Percentiles rank a stretch among this genome's conserved stretches.
Conservation (phyloP, 768 basidiomycete species). For the Xerocomellus intermedius region DNA sequence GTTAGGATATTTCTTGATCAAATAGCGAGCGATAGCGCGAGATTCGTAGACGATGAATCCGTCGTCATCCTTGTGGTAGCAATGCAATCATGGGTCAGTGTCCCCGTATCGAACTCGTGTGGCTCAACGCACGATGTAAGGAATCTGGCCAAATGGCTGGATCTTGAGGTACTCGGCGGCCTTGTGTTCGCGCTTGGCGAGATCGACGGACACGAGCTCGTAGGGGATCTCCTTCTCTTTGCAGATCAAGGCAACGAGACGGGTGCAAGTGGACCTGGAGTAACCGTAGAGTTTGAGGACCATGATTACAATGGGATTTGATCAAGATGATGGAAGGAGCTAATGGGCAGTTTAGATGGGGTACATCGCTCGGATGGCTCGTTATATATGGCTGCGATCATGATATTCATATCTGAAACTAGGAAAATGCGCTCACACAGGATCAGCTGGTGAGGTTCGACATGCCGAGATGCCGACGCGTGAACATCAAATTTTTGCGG, state of each 20-base stretch:
- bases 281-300: slow-evolving; percentile 37
- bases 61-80: slow-evolving; percentile 48
- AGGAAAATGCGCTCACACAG: too few relatives aligned
- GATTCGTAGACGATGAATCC: slow-evolving; percentile 63
- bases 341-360: background rate
- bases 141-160: slow-evolving; percentile 61
- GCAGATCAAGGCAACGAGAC: slow-evolving; percentile 48
- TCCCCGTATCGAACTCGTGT: background rate
- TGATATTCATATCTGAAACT: background rate
- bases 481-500: too few relatives aligned
- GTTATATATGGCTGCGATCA: too few relatives aligned
- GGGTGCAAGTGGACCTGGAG: slow-evolving; percentile 45
- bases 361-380: background rate
- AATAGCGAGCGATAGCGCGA: slow-evolving; percentile 60
- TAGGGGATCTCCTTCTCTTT: slow-evolving; percentile 59
- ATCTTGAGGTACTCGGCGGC: slow-evolving; percentile 37
- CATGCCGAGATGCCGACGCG: too few relatives aligned
- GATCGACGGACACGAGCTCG: slow-evolving; percentile 45
- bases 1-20: slow-evolving; percentile 51
- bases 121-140: slow-evolving; percentile 37
- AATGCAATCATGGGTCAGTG: background rate
- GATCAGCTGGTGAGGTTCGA: too few relatives aligned
- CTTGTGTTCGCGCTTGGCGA: slow-evolving; percentile 47
- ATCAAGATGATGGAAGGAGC: background rate
- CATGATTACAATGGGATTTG: slow-evolving; percentile 23